Conservation (phyloP, 2,329 filamentous ascomycete species). For the Sphaceloma murrayae region DNA sequence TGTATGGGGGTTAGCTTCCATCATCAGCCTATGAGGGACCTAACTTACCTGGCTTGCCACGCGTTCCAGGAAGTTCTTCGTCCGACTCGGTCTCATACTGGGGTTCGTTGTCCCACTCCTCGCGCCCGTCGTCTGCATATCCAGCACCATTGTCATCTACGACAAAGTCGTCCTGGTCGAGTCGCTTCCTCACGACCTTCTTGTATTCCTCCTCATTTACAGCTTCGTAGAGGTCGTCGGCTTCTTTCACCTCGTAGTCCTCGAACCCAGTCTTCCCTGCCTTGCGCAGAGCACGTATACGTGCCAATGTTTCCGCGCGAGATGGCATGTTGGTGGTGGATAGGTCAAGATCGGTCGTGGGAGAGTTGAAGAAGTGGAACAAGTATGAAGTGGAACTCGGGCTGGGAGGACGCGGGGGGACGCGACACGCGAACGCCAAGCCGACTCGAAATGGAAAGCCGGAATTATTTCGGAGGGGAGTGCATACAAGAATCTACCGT, state of each 20-base stretch:
- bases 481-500: too few species aligned
- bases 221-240: slow-evolving; percentile 81
- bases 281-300: slow-evolving; percentile 73
- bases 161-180: slow-evolving; percentile 94
- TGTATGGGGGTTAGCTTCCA: slow-evolving; percentile 29
- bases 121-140: slow-evolving; percentile 90
- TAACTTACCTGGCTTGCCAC: slow-evolving; percentile 47
- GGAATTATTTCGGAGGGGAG: not conserved
- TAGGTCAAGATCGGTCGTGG: not conserved
- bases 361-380: not conserved
- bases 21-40: not conserved
- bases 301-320: slow-evolving; percentile 44
- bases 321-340: slow-evolving; percentile 24
- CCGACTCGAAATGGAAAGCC: slow-evolving; percentile 5
- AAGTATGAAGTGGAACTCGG: not conserved
- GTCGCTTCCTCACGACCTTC: slow-evolving; percentile 77
- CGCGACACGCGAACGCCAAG: slow-evolving; percentile 12
- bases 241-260: slow-evolving; percentile 76
- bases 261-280: slow-evolving; percentile 87
- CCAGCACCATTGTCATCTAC: slow-evolving; percentile 97
- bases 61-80: slow-evolving; percentile 50
- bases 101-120: slow-evolving; percentile 74
- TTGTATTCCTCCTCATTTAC: slow-evolving; percentile 97
- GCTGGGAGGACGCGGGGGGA: slow-evolving; percentile 1
- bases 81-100: slow-evolving; percentile 68